Percentiles rank a stretch among this genome's conserved stretches.
These are phyloP conservation scores for Phytophthora pluvialis DNA, from an alignment of 352 stramenopile genomes.

Conservation along the genomic window DNA sequence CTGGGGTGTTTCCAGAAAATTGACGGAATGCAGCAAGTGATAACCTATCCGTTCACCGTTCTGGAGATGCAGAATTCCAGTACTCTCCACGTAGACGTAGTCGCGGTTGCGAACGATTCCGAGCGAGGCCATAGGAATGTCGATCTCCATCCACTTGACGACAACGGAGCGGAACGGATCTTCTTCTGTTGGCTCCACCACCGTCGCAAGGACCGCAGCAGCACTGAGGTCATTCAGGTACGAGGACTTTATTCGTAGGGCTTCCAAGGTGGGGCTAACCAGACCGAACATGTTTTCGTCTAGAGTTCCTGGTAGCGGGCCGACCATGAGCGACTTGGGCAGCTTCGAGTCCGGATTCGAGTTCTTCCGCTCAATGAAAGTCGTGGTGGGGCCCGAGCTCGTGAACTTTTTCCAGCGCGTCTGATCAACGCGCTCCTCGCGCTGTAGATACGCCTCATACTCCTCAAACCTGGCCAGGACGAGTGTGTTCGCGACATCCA, in stretches of 20 bases:
- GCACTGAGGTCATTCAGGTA: constrained; percentile 33
- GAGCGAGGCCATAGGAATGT: constrained; percentile 2
- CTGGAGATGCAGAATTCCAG: constrained; percentile 9
- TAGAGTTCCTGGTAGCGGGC: constrained; percentile 30
- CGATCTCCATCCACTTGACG: constrained; percentile 47
- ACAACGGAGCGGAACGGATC: constrained; percentile 45
- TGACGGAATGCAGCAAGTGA: constrained; percentile 32
- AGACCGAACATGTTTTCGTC: constrained; percentile 52
- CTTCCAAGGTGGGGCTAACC: constrained; percentile 33
- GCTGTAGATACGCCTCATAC: constrained; percentile 20
- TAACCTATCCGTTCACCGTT: constrained; percentile 30
- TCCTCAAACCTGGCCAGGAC: constrained; percentile 15
- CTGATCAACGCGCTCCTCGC: constrained; percentile 12
- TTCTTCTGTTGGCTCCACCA: constrained; percentile 45
- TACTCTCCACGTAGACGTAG: constrained; percentile 33
- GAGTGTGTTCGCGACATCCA: constrained; percentile 14
- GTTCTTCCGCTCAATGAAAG: constrained; percentile 20
- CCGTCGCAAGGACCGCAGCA: constrained; percentile 45
- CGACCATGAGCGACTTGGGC: constrained; percentile 29
- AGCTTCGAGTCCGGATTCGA: constrained; percentile 22
- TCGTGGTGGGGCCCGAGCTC: constrained; percentile 4
- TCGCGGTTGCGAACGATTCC: constrained; percentile 32
- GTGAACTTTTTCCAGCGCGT: constrained; percentile 24
- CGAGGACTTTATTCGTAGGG: constrained; percentile 29
- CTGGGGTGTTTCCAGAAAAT: constrained; percentile 26